Conservation (phyloP, 805 yeast genomes). For the Brettanomyces anomalus region DNA sequence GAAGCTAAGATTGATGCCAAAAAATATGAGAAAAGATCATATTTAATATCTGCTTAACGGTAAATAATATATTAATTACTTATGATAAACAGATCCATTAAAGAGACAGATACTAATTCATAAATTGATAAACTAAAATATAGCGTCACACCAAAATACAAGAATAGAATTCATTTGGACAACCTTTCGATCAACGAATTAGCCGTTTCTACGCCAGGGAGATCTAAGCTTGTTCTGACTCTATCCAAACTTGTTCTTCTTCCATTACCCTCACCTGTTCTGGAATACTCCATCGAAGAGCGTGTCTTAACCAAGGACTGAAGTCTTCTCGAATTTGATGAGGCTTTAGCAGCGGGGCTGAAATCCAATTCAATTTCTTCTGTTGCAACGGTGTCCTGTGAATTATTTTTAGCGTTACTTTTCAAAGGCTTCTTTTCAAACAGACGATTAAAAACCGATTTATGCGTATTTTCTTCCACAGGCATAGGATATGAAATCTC, state of each 20-base stretch:
- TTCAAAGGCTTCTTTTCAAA: conserved; percentile 23
- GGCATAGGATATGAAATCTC: not conserved
- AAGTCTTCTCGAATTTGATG: conserved; percentile 4
- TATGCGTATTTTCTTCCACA: conserved; percentile 3
- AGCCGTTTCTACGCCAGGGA: conserved; percentile 29
- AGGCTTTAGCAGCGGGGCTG: conserved; percentile 5
- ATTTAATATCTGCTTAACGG: not conserved
- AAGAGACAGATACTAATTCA: not conserved
- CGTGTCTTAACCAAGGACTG: conserved; percentile 19
- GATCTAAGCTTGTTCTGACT: conserved; percentile 29
- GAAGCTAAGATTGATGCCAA: conserved; percentile 25
- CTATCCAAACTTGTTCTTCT: conserved; percentile 17
- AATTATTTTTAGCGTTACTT: conserved; percentile 25
- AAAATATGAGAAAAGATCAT: not conserved
- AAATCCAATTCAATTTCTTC: conserved; percentile 44
- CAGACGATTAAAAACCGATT: conserved; percentile 30
- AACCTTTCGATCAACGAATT: conserved; percentile 24
- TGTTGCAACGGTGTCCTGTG: conserved; percentile 30
- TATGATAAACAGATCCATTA: not conserved
- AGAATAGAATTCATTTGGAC: conserved; percentile 6
- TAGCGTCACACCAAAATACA: not conserved
- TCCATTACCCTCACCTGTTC: conserved; percentile 13
- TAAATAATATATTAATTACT: not conserved
- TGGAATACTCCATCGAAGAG: conserved; percentile 8
- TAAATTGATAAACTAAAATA: not conserved